Evolutionary conservation across 2,329 filamentous ascomycete species (phyloP).

Genomic region (Phyllosticta citrichinensis): DNA sequence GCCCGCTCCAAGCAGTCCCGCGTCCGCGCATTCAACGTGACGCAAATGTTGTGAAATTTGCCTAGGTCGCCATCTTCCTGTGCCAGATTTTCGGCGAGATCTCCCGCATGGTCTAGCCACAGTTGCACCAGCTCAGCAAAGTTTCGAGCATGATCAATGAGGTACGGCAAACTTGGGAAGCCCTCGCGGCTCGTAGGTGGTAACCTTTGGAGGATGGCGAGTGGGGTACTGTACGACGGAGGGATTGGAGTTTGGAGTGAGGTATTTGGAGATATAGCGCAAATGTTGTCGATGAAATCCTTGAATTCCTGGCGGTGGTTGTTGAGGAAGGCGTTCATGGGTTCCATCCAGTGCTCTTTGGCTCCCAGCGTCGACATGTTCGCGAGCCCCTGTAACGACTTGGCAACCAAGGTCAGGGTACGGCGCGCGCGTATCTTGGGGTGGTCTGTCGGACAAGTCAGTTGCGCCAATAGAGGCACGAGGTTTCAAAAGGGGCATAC

Average conservation of each 20-base stretch:
- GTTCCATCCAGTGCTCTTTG: constrained; percentile 98
- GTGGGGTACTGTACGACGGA: constrained; percentile 83
- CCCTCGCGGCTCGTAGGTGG: constrained; percentile 77
- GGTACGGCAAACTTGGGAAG: constrained; percentile 83
- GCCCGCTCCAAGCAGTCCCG: constrained; percentile 41
- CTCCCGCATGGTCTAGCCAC: constrained; percentile 53
- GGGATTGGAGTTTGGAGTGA: constrained; percentile 52
- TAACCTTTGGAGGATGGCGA: constrained; percentile 77
- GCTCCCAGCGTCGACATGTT: constrained; percentile 87
- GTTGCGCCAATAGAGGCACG: background rate
- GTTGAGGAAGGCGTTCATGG: constrained; percentile 83
- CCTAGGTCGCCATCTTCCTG: constrained; percentile 36
- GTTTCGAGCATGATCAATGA: constrained; percentile 80
- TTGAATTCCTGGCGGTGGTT: constrained; percentile 72
- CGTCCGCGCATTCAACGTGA: constrained; percentile 37
- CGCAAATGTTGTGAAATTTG: constrained; percentile 41
- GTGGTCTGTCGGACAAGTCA: constrained; percentile 48
- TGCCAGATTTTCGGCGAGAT: constrained; percentile 26
- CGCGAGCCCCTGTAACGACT: constrained; percentile 80
- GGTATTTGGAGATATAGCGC: constrained; percentile 63
- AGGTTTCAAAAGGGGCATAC: constrained; percentile 26
- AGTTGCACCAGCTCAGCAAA: constrained; percentile 75
- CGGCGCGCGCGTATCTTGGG: constrained; percentile 74
- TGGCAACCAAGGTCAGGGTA: constrained; percentile 84
- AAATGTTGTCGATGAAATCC: constrained; percentile 76